These are phyloP conservation scores for Mycena alexandri DNA, from an alignment of 768 basidiomycete genomes.

Conservation along the genomic window DNA sequence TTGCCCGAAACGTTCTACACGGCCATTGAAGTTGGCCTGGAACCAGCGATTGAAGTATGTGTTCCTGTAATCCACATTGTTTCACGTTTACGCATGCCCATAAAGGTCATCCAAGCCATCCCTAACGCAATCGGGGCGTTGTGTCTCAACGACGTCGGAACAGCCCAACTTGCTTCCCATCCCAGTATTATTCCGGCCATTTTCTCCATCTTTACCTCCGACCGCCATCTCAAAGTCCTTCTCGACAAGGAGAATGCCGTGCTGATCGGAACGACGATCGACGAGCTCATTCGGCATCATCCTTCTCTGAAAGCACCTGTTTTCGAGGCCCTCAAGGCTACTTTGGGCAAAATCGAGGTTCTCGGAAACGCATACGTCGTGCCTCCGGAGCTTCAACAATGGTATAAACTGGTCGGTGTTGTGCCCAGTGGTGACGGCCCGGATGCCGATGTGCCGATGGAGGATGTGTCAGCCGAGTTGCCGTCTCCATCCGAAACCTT, in stretches of 20 bases:
- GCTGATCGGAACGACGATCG: slow-evolving; percentile 88
- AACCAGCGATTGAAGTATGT: slow-evolving; percentile 87
- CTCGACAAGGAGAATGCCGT: slow-evolving; percentile 95
- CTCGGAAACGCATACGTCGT: slow-evolving; percentile 72
- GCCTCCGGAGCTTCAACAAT: slow-evolving; percentile 70
- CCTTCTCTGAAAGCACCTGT: slow-evolving; percentile 86
- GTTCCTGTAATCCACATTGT: background rate
- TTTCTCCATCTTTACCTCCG: slow-evolving; percentile 88
- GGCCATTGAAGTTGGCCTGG: slow-evolving; percentile 85
- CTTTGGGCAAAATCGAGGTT: slow-evolving; percentile 80
- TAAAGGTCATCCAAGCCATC: slow-evolving; percentile 89
- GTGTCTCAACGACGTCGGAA: slow-evolving; percentile 92
- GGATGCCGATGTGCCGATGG: slow-evolving; percentile 63
- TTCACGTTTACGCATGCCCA: slow-evolving; percentile 20
- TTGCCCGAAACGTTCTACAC: slow-evolving; percentile 92
- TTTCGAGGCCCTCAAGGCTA: slow-evolving; percentile 80
- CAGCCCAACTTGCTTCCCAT: slow-evolving; percentile 81
- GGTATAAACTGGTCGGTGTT: slow-evolving; percentile 69
- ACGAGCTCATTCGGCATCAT: slow-evolving; percentile 97
- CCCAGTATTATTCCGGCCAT: slow-evolving; percentile 88
- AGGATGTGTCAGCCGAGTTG: slow-evolving; percentile 49
- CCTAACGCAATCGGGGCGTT: slow-evolving; percentile 97
- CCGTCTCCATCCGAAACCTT: slow-evolving; percentile 38
- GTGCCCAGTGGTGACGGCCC: slow-evolving; percentile 28
- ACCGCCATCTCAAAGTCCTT: slow-evolving; percentile 83